Evolutionary conservation across 176 grass and related monocot genomes (phyloP), one percentile per base, ranked within the genome.

Genomic region (Poa annua): DNA sequence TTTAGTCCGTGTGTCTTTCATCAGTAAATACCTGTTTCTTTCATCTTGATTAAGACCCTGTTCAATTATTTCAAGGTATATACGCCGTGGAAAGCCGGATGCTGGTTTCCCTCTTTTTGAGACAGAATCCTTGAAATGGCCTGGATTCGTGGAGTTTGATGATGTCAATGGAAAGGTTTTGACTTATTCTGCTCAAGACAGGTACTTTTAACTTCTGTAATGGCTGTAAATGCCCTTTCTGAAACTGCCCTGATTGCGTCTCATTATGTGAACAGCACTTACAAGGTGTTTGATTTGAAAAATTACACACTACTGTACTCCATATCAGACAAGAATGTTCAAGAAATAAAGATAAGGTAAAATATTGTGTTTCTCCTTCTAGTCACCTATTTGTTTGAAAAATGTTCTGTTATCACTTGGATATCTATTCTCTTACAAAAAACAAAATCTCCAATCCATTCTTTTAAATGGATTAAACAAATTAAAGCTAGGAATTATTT

Each of bases 321-420:
- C 4, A 93, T 99, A 69, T 93, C 85, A 48, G 91, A 99, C 74
- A 96, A 93, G 82, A 91, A 93, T 89, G 89, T 99, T 83, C 92
- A 96, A 88, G 96, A 99, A 93, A 99, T 99, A 79, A 99, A 98
- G 75, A 99, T 99, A 63, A 96, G 96, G 96, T 96, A 80, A 80
- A 59, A 32, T 11, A 21, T 35, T 8, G 39, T 35, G 35, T 35
- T 61, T 66, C 22, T 32, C 44, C 34, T 19, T 29, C 20, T 24
- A 55, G 32, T 77, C 15, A 66, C 9, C 84, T 66, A 80, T 25
- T 14, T 71, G 13, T 54, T 10, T 6, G 33, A 38, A 55, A 17
- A 52, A 61, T 76, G 11, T 60, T 63, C 36, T 45, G 71, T 56
- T 15, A 12, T 41, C 33, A 61, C 62, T 64, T 32, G 11, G 71